A percentile compares a stretch with the other conserved stretches of the same genome.
Conservation (phyloP, 2,329 filamentous ascomycete species). For the Fusarium kyushuense region DNA sequence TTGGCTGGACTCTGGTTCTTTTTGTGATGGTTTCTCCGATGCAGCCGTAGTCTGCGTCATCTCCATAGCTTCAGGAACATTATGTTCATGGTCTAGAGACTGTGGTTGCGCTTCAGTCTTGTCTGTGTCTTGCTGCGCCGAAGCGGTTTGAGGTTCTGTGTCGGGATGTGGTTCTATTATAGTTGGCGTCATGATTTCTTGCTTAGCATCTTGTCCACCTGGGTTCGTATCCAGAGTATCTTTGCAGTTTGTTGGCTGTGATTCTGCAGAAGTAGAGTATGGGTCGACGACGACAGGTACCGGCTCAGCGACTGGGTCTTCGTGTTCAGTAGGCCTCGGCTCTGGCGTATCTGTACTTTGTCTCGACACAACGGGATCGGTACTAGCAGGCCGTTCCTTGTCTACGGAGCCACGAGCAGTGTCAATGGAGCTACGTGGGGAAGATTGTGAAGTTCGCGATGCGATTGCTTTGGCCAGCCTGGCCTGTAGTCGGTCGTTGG, state of each 20-base stretch:
- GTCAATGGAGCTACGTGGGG: constrained; percentile 56
- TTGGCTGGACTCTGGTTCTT: constrained; percentile 43
- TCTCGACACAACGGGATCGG: constrained; percentile 31
- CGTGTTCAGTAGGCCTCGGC: constrained; percentile 25
- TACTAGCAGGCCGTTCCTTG: constrained; percentile 36
- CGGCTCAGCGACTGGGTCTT: constrained; percentile 9
- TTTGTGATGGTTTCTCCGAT: constrained; percentile 3
- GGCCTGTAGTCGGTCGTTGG: constrained; percentile 89
- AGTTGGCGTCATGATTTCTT: constrained; percentile 9
- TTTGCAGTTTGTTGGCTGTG: neutral
- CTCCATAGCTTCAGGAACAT: constrained; percentile 8
- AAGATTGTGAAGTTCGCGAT: constrained; percentile 66
- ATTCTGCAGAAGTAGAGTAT: neutral
- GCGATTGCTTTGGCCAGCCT: constrained; percentile 88
- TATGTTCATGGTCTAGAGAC: neutral
- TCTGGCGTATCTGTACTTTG: constrained; percentile 28
- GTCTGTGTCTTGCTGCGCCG: constrained; percentile 5
- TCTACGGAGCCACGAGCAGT: constrained; percentile 50
- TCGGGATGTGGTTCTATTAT: constrained; percentile 21
- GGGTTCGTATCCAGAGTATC: constrained; percentile 9
- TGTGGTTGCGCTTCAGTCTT: constrained; percentile 7
- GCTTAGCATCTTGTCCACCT: constrained; percentile 1
- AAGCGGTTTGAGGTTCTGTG: neutral
- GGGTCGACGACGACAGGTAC: constrained; percentile 2
- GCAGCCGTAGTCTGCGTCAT: neutral